These are phyloP conservation scores for Thermomucor indicae-seudaticae DNA, from an alignment of 371 early-diverging fungal genomes.

Conservation along the genomic window DNA sequence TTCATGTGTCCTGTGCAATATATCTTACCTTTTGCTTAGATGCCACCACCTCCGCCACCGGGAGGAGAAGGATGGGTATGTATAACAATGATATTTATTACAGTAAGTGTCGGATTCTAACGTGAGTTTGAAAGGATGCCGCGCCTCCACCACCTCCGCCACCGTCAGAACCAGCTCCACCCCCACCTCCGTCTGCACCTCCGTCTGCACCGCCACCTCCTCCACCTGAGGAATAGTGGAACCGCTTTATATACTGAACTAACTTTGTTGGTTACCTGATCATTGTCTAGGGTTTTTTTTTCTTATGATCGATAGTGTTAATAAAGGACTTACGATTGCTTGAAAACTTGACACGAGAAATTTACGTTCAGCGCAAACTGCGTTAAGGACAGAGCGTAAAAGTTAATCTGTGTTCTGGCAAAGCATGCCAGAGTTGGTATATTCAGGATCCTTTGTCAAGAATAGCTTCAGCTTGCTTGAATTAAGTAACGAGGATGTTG, in stretches of 20 bases:
- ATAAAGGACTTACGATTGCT: too few species aligned
- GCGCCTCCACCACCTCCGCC: slow-evolving; percentile 26
- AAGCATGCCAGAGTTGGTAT: slow-evolving; percentile 19
- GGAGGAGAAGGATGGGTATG: slow-evolving; percentile 11
- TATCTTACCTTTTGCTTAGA: background rate
- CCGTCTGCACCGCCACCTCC: slow-evolving; percentile 38
- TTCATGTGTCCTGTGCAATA: background rate
- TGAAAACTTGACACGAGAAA: too few species aligned
- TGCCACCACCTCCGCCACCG: slow-evolving; percentile 13
- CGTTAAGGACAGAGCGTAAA: too few species aligned
- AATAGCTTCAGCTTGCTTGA: slow-evolving; percentile 20
- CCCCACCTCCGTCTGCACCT: slow-evolving; percentile 28
- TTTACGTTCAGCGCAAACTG: too few species aligned
- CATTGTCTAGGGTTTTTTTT: too few species aligned
- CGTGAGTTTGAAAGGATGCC: slow-evolving; percentile 3
- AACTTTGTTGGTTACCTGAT: too few species aligned
- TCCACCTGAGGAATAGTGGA: slow-evolving; percentile 13
- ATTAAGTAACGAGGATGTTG: slow-evolving; percentile 14
- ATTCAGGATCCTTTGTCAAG: slow-evolving; percentile 20
- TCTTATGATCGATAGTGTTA: too few species aligned
- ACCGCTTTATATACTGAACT: too few species aligned
- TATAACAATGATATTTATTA: background rate
- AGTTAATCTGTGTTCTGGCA: background rate
- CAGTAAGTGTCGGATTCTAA: background rate
- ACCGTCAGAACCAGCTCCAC: slow-evolving; percentile 25